Conservation (phyloP, 2,329 filamentous ascomycete genomes). For the Lanzia echinophila region DNA sequence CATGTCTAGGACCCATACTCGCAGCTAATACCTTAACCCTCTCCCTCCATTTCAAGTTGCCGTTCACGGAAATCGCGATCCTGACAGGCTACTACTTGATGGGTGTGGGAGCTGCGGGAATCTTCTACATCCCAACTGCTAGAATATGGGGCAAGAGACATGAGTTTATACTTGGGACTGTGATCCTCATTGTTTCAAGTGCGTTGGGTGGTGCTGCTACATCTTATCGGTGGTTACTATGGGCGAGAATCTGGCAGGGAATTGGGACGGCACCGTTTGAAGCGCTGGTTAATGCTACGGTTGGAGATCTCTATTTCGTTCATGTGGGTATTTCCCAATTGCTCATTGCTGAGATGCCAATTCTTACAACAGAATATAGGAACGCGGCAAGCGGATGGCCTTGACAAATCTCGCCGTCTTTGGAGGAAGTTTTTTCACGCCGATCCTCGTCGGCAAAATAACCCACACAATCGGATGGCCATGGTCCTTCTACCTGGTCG, state of each 20-base stretch:
- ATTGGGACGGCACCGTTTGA: conserved; percentile 85
- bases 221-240: conserved; percentile 66
- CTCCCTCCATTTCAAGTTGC: conserved; percentile 54
- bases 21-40: conserved; percentile 82
- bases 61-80: conserved; percentile 71
- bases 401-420: conserved; percentile 65
- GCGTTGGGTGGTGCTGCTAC: conserved; percentile 66
- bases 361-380: conserved; percentile 32
- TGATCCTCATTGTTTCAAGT: conserved; percentile 66
- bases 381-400: conserved; percentile 82
- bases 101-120: conserved; percentile 72
- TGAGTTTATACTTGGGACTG: conserved; percentile 70
- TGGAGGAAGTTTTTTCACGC: conserved; percentile 69
- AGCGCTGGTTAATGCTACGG: conserved; percentile 77
- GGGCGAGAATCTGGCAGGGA: conserved; percentile 78
- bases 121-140: conserved; percentile 81
- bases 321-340: conserved; percentile 49
- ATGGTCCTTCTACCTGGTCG: conserved; percentile 84
- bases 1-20: conserved; percentile 76
- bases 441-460: conserved; percentile 86
- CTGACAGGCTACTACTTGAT: conserved; percentile 84
- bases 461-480: conserved; percentile 69
- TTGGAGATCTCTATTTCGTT: conserved; percentile 87
- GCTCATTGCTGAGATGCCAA: too few relatives aligned
- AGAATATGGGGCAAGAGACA: conserved; percentile 92